A percentile compares a stretch with the other conserved stretches of the same genome.
phyloP scores from a whole-genome alignment of 305 asterid genomes.

The Rubia balearica region DNA sequence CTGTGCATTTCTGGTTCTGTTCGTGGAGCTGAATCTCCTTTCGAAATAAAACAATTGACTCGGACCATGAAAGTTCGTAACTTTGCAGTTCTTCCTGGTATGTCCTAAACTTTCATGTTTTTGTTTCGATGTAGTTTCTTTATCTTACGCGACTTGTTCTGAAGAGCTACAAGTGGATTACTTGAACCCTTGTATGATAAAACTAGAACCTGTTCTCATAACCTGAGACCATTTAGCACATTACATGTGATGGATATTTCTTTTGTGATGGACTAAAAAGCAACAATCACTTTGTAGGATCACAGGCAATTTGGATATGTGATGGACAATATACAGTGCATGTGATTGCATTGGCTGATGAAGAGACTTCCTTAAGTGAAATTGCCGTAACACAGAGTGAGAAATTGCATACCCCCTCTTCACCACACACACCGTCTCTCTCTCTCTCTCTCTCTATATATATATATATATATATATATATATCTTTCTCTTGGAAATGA shows the following conservation, averaged over 20 bases:
- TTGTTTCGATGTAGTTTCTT: not conserved
- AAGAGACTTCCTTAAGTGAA: constrained; percentile 38
- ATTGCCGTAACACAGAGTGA: constrained; percentile 32
- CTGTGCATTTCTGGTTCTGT: constrained; percentile 38
- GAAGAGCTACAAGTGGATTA: not conserved
- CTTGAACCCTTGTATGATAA: not conserved
- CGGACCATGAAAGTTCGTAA: constrained; percentile 52
- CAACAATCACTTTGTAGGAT: constrained; percentile 41
- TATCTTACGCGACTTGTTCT: constrained; percentile 11
- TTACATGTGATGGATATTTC: not conserved
- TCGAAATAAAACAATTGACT: constrained; percentile 40
- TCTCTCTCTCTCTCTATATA: too few species aligned
- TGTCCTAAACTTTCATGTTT: constrained; percentile 35
- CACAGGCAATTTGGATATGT: constrained; percentile 63
- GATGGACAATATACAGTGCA: constrained; percentile 73
- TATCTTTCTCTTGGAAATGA: not conserved
- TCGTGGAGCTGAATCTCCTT: constrained; percentile 39
- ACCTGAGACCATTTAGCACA: too few species aligned
- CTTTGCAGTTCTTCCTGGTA: constrained; percentile 58
- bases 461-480: too few species aligned
- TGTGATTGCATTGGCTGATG: constrained; percentile 41
- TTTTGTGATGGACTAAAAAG: not conserved
- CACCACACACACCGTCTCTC: too few species aligned
- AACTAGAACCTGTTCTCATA: not conserved
- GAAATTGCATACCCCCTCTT: too few species aligned